phyloP scores from a whole-genome alignment of 78 protist species.

The Ministeria vibrans region DNA sequence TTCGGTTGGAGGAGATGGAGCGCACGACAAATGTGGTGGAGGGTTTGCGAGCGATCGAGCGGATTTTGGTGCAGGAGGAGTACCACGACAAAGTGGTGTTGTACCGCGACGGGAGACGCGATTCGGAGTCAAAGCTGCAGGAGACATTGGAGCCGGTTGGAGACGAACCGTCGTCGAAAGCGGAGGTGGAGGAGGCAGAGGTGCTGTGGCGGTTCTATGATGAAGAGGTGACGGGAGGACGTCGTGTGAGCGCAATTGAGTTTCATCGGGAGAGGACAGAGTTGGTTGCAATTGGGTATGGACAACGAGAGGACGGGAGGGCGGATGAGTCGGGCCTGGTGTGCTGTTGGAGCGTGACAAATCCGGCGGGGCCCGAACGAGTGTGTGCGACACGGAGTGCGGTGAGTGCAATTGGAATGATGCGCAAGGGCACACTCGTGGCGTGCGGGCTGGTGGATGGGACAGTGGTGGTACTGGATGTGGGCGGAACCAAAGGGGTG shows the following conservation, averaged over 20 bases:
- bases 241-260: conserved; percentile 16
- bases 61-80: not conserved
- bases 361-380: conserved; percentile 16
- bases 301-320: conserved; percentile 11
- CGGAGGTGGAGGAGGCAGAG: not conserved
- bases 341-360: conserved; percentile 53
- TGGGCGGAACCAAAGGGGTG: too few relatives aligned
- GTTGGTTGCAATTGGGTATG: conserved; percentile 40
- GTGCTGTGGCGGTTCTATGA: conserved; percentile 7
- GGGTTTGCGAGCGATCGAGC: too few relatives aligned
- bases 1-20: too few relatives aligned
- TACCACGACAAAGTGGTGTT: not conserved
- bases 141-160: not conserved
- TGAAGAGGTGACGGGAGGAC: conserved; percentile 16
- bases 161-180: not conserved
- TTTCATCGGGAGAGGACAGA: conserved; percentile 22
- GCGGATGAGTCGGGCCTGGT: conserved; percentile 26
- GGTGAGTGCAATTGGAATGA: too few relatives aligned
- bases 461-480: too few relatives aligned
- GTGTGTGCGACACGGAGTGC: too few relatives aligned
- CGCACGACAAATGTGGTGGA: too few relatives aligned
- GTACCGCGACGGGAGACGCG: not conserved
- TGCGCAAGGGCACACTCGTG: too few relatives aligned
- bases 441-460: too few relatives aligned
- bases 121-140: not conserved